Conservation (phyloP, 352 stramenopile genomes). For the Phytophthora megakarya region DNA sequence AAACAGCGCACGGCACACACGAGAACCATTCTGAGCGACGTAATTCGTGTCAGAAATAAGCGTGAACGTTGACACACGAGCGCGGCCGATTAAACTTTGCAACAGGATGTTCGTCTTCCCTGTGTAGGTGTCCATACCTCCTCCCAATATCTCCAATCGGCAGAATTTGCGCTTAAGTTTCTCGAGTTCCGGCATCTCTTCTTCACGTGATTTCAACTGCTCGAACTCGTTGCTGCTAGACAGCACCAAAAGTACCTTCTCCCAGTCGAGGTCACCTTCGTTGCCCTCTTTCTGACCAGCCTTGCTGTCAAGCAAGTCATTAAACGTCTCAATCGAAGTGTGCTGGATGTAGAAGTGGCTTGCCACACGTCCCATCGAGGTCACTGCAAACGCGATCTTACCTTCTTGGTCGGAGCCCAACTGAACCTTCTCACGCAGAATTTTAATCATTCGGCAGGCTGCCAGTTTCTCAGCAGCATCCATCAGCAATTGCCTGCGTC, state of each 20-base stretch:
- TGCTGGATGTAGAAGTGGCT: constrained; percentile 99
- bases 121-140: constrained; percentile 90
- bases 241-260: constrained; percentile 71
- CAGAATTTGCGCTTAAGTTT: constrained; percentile 90
- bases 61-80: constrained; percentile 95
- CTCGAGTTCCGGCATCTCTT: constrained; percentile 95
- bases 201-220: constrained; percentile 95
- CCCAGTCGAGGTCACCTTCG: constrained; percentile 65
- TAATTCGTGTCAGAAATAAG: constrained; percentile 99
- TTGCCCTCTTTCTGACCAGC: constrained; percentile 38
- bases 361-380: constrained; percentile 96
- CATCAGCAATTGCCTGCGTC: constrained; percentile 72
- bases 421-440: constrained; percentile 60
- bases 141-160: constrained; percentile 88
- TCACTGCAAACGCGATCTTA: constrained; percentile 91
- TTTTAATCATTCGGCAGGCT: constrained; percentile 84
- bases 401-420: constrained; percentile 40
- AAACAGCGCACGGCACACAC: constrained; percentile 98
- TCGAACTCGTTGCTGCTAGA: constrained; percentile 95
- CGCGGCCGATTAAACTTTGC: constrained; percentile 81
- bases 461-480: constrained; percentile 79
- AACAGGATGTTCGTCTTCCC: constrained; percentile 98
- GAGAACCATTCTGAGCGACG: constrained; percentile 97
- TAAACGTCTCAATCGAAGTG: constrained; percentile 98
- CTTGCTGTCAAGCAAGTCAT: constrained; percentile 90